Evolutionary conservation across 805 yeast genomes (phyloP).

Genomic region (Komagataella populi): DNA sequence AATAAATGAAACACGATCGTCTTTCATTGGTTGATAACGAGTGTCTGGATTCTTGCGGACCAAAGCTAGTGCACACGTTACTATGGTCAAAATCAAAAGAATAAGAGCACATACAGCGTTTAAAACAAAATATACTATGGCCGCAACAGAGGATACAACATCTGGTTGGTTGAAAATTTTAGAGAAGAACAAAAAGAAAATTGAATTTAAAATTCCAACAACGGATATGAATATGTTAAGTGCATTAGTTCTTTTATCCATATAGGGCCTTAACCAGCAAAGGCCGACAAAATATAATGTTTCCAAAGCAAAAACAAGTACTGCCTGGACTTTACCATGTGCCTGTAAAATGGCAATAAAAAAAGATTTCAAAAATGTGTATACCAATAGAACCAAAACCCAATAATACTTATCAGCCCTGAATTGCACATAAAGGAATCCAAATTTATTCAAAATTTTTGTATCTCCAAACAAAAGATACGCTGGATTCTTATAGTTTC

Average conservation of each 20-base stretch:
- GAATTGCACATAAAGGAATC: conserved; percentile 85
- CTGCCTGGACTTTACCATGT: conserved; percentile 72
- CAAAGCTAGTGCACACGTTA: conserved; percentile 76
- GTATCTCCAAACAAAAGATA: conserved; percentile 80
- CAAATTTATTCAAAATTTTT: conserved; percentile 70
- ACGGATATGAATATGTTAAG: conserved; percentile 80
- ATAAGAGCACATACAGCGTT: conserved; percentile 83
- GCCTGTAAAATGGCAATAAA: conserved; percentile 79
- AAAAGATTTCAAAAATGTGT: conserved; percentile 60
- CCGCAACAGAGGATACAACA: conserved; percentile 86
- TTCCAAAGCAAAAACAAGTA: conserved; percentile 65
- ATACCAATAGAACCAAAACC: conserved; percentile 48
- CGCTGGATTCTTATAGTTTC: conserved; percentile 81
- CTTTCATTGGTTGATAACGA: conserved; percentile 91
- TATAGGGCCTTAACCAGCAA: conserved; percentile 70
- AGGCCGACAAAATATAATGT: conserved; percentile 50
- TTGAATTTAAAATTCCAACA: conserved; percentile 67
- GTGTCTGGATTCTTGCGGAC: conserved; percentile 88
- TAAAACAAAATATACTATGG: conserved; percentile 74
- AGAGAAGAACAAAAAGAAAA: conserved; percentile 83
- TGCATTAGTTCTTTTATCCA: conserved; percentile 92
- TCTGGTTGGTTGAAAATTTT: conserved; percentile 72
- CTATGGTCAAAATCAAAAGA: conserved; percentile 71
- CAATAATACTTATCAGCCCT: conserved; percentile 82
- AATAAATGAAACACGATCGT: conserved; percentile 92